Conservation (phyloP, 2,329 filamentous ascomycete species). For the Dactylellina drechsleri region DNA sequence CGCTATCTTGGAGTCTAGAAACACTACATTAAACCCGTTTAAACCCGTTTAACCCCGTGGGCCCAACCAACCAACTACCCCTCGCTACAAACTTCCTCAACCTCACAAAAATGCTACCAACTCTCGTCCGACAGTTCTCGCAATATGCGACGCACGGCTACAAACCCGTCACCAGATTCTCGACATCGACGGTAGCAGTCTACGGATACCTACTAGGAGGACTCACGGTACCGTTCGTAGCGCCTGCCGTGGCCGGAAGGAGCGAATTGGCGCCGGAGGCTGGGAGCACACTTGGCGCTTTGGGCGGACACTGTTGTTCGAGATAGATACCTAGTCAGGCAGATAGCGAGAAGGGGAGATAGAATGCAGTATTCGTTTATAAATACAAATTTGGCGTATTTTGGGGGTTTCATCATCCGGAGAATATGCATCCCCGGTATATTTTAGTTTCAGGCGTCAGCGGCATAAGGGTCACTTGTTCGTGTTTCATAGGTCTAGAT, state of each 20-base stretch:
- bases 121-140: conserved; percentile 38
- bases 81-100: background rate
- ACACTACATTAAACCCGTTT: background rate
- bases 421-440: too few relatives aligned
- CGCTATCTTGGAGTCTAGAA: background rate
- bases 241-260: conserved; percentile 55
- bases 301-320: conserved; percentile 57
- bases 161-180: conserved; percentile 20
- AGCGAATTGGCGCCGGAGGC: conserved; percentile 9
- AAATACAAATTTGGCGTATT: too few relatives aligned
- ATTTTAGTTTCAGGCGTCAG: too few relatives aligned
- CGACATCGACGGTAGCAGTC: conserved; percentile 43
- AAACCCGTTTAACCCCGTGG: background rate
- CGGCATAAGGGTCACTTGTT: too few relatives aligned
- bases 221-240: conserved; percentile 56
- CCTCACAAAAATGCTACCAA: conserved; percentile 28
- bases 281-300: conserved; percentile 27
- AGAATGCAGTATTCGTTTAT: too few relatives aligned
- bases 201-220: conserved; percentile 51
- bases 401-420: too few relatives aligned
- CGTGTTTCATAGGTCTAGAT: background rate
- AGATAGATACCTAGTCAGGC: conserved; percentile 24
- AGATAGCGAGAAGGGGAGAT: too few relatives aligned
- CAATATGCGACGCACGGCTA: conserved; percentile 43
- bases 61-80: background rate